Evolutionary conservation across 1,139 yeast genomes (phyloP).

Genomic region (Barnettozyma hawaiiensis): DNA sequence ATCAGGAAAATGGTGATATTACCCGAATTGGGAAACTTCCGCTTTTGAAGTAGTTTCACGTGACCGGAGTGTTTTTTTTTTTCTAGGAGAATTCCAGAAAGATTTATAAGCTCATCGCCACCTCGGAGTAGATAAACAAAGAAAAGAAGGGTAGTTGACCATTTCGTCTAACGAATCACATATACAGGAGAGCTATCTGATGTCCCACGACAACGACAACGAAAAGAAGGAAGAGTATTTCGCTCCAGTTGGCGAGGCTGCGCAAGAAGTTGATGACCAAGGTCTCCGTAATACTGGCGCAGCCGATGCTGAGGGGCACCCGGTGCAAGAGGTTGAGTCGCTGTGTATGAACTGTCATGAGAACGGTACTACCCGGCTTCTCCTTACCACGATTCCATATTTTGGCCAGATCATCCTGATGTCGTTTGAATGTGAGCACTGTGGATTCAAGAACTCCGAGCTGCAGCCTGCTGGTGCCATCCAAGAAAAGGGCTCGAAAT

Average conservation of each 20-base stretch:
- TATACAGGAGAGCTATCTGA: background rate
- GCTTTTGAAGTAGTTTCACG: background rate
- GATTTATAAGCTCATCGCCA: conserved; percentile 4
- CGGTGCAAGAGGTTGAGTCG: conserved; percentile 92
- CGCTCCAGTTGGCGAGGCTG: conserved; percentile 56
- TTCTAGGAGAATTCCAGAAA: conserved; percentile 5
- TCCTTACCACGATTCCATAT: conserved; percentile 85
- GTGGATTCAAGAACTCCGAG: conserved; percentile 87
- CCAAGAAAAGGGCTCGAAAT: conserved; percentile 81
- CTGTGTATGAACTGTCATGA: conserved; percentile 94
- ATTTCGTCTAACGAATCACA: background rate
- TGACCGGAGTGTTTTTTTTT: conserved; percentile 2
- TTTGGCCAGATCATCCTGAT: conserved; percentile 88
- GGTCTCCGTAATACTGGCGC: conserved; percentile 54
- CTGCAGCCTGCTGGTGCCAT: conserved; percentile 90
- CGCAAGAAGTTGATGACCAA: conserved; percentile 32
- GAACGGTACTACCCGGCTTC: conserved; percentile 74
- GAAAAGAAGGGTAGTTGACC: no score
- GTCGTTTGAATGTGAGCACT: conserved; percentile 96
- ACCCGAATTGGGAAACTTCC: background rate
- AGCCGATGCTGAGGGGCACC: conserved; percentile 85
- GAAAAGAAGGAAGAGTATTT: conserved; percentile 39
- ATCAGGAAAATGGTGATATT: background rate
- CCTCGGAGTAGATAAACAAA: no score
- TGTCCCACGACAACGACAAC: conserved; percentile 9